Evolutionary conservation across 1,139 yeast genomes (phyloP).

Genomic region (Zygoascus sp.): DNA sequence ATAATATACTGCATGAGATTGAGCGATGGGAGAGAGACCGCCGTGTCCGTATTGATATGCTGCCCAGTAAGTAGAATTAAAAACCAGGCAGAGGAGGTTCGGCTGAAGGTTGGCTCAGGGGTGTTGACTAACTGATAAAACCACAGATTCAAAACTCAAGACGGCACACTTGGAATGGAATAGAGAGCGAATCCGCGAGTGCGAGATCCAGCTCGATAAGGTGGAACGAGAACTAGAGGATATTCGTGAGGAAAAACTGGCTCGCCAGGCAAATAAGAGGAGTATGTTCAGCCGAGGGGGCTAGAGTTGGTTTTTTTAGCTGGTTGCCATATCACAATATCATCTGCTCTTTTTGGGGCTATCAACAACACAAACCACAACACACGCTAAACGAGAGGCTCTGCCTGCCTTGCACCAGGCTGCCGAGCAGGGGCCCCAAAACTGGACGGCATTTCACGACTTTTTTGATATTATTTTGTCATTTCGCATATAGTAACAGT

Average conservation of each 20-base stretch:
- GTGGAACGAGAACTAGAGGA: conserved; percentile 8
- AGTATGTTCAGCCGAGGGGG: conserved; percentile 4
- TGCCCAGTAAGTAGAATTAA: conserved; percentile 13
- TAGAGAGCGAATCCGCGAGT: conserved; percentile 7
- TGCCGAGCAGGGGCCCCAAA: too few relatives aligned
- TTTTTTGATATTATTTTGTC: too few relatives aligned
- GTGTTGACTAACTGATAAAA: conserved; percentile 3
- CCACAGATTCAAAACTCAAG: conserved; percentile 10
- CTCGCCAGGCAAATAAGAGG: conserved; percentile 6
- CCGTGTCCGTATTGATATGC: conserved; percentile 8
- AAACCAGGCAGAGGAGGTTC: background rate
- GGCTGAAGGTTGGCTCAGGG: background rate
- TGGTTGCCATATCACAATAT: background rate
- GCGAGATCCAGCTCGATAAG: conserved; percentile 3
- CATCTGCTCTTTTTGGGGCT: background rate
- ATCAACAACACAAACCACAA: background rate
- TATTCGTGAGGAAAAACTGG: conserved; percentile 11
- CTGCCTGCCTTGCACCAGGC: too few relatives aligned
- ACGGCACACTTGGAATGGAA: conserved; percentile 13
- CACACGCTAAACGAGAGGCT: too few relatives aligned
- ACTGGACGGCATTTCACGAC: too few relatives aligned
- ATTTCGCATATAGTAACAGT: background rate
- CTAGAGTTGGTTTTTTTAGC: background rate
- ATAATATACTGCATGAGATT: conserved; percentile 12
- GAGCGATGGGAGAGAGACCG: conserved; percentile 13